Conservation (phyloP, 2,329 filamentous ascomycete species). For the Calonectria pseudoreteaudii region DNA sequence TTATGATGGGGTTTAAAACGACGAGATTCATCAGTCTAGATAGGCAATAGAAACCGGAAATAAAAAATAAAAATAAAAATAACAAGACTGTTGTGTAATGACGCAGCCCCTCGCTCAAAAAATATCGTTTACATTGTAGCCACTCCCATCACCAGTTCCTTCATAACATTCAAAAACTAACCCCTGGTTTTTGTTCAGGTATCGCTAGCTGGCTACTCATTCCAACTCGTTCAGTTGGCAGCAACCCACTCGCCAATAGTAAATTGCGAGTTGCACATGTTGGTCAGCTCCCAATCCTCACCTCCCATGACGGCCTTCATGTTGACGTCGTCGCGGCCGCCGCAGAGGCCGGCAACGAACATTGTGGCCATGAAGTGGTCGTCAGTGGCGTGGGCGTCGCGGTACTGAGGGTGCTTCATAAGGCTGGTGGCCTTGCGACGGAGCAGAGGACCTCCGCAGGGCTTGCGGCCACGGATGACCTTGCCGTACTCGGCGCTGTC, state of each 20-base stretch:
- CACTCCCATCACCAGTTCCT: not conserved
- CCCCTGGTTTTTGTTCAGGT: not conserved
- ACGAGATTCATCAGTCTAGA: not conserved
- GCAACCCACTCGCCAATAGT: slow-evolving; percentile 56
- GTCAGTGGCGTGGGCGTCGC: slow-evolving; percentile 77
- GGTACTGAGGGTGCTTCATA: slow-evolving; percentile 75
- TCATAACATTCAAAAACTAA: not conserved
- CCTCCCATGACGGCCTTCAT: slow-evolving; percentile 58
- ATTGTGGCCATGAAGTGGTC: slow-evolving; percentile 77
- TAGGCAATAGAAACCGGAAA: not conserved
- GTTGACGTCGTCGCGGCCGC: slow-evolving; percentile 56
- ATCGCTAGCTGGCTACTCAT: not conserved
- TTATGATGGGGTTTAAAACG: not conserved
- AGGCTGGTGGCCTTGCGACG: slow-evolving; percentile 51
- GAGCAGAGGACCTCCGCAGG: slow-evolving; percentile 19
- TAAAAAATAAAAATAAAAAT: not conserved
- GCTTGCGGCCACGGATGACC: slow-evolving; percentile 19
- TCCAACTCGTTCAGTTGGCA: not conserved
- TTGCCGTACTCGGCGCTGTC: slow-evolving; percentile 16
- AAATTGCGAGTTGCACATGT: slow-evolving; percentile 73
- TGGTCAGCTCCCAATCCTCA: slow-evolving; percentile 75
- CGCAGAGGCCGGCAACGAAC: slow-evolving; percentile 67
- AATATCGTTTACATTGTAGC: not conserved
- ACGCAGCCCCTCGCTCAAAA: not conserved
- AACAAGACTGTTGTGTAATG: not conserved